A percentile compares a stretch with the other conserved stretches of the same genome.
Conservation (phyloP, 2,329 filamentous ascomycete genomes). For the Pestalotiopsis sp. region DNA sequence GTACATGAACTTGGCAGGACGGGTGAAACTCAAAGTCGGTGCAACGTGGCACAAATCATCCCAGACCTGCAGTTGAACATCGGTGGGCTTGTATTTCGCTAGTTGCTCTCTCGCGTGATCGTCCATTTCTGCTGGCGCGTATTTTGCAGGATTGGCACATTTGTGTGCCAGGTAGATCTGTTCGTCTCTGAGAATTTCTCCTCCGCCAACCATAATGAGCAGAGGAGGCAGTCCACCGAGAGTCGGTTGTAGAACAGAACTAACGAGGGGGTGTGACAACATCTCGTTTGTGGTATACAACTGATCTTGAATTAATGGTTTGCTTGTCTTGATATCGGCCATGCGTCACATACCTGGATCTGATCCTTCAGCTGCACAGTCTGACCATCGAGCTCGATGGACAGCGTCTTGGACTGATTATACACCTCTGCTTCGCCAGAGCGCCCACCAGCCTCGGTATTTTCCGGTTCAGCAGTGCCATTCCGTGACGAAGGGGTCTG, state of each 20-base stretch:
- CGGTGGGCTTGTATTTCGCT: slow-evolving; percentile 73
- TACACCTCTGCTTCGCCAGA: slow-evolving; percentile 6
- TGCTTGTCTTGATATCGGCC: background rate
- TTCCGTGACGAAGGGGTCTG: slow-evolving; percentile 19
- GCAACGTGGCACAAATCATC: slow-evolving; percentile 92
- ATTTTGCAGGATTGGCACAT: slow-evolving; percentile 78
- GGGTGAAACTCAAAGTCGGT: slow-evolving; percentile 90
- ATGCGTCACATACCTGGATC: slow-evolving; percentile 66
- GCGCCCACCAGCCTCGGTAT: slow-evolving; percentile 10
- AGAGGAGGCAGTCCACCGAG: slow-evolving; percentile 88
- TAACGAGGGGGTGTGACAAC: slow-evolving; percentile 84
- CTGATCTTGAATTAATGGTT: slow-evolving; percentile 26
- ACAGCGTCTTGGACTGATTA: slow-evolving; percentile 38
- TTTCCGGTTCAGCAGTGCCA: slow-evolving; percentile 2
- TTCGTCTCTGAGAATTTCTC: slow-evolving; percentile 87
- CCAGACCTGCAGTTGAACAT: slow-evolving; percentile 95
- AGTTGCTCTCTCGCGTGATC: slow-evolving; percentile 61
- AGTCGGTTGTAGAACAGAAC: slow-evolving; percentile 82
- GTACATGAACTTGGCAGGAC: slow-evolving; percentile 97
- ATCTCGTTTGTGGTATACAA: slow-evolving; percentile 82
- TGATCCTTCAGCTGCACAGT: slow-evolving; percentile 80
- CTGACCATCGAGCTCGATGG: slow-evolving; percentile 70
- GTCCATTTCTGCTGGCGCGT: slow-evolving; percentile 69
- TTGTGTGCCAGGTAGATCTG: slow-evolving; percentile 96
- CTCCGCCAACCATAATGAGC: slow-evolving; percentile 82